Base-by-base conservation (phyloP, 768 basidiomycete species). In the Scleroderma bovista region DNA sequence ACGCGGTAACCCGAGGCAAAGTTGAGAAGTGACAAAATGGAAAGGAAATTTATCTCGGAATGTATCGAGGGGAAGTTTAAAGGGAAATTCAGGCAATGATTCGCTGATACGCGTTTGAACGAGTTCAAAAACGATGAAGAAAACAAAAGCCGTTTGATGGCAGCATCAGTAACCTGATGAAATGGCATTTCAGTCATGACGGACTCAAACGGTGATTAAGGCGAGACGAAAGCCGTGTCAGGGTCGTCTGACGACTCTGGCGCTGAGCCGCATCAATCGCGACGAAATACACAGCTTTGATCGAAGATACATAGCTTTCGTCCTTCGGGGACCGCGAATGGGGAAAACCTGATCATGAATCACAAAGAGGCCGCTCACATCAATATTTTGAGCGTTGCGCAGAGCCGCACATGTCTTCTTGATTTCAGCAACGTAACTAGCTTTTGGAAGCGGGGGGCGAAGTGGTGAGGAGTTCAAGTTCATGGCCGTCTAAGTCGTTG, bases 31-130 rank as follows among this genome's bases (percentile, higher is more conserved):
- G 84, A 81, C 37, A 93, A 78, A 8, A 88, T 66, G 40, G 84
- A 81, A n/a, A 93, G 69, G 24, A 93, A 71, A 64, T 92, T 93
- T 51, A 95, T 72, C 67, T 95, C 92, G 38, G 85, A 79, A 5
- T 80, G 68, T 17, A 75, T 66, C 0, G 86, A 84, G 33, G 86
- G 72, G 57, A 93, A 95, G 2, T 84, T 83, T 45, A 95, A 77
- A 2, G 92, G 92, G 50, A 94, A 72, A 6, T 78, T 72, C 44
- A 91, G 72, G 24, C 89, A 89, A 66, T 92, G 88, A 16, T 75
- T 66, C 15, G 66, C 59, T 8, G 82, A 82, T 3, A 87, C 76
- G 45, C 80, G 77, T 50, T 76, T 69, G 65, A 83, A 87, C 2
- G 83, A 80, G 37, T 69, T 65, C 8, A 72, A 75, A 61, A 91